Evolutionary conservation across 2,329 filamentous ascomycete genomes (phyloP).

Genomic region (Hypoxylon sp.): DNA sequence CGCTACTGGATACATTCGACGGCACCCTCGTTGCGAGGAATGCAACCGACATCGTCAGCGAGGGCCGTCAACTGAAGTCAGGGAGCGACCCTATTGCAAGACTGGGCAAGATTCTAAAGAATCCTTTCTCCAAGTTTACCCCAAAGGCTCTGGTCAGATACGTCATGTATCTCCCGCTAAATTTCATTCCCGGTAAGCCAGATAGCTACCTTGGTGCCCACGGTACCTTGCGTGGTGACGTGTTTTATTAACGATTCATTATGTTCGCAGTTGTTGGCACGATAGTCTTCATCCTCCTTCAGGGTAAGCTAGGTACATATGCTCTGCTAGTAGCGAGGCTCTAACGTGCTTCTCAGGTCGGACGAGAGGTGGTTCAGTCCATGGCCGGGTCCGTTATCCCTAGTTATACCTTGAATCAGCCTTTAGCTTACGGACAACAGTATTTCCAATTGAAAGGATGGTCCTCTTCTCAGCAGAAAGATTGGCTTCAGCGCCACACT

Average conservation of each 20-base stretch:
- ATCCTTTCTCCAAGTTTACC: slow-evolving; percentile 63
- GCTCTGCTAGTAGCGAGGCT: neutral
- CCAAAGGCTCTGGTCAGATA: slow-evolving; percentile 75
- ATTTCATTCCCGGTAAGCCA: slow-evolving; percentile 77
- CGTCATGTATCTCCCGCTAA: slow-evolving; percentile 86
- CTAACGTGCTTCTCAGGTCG: slow-evolving; percentile 50
- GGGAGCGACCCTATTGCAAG: slow-evolving; percentile 64
- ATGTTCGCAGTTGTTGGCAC: slow-evolving; percentile 75
- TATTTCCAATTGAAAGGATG: slow-evolving; percentile 95
- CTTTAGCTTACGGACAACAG: slow-evolving; percentile 62
- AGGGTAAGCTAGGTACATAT: slow-evolving; percentile 58
- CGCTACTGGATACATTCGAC: slow-evolving; percentile 89
- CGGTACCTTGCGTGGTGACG: no score
- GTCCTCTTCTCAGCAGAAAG: slow-evolving; percentile 68
- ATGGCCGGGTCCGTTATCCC: slow-evolving; percentile 59
- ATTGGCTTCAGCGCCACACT: slow-evolving; percentile 74
- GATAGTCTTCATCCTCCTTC: slow-evolving; percentile 77
- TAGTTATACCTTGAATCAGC: slow-evolving; percentile 8
- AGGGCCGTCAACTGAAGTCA: slow-evolving; percentile 75
- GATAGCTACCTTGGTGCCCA: no score
- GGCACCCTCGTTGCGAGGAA: slow-evolving; percentile 66
- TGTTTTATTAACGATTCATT: neutral
- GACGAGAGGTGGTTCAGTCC: slow-evolving; percentile 57
- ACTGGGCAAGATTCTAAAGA: slow-evolving; percentile 65
- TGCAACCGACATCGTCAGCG: slow-evolving; percentile 68